Conservation (phyloP, 495 filamentous ascomycete species). For the Hypoxylon rickii region DNA sequence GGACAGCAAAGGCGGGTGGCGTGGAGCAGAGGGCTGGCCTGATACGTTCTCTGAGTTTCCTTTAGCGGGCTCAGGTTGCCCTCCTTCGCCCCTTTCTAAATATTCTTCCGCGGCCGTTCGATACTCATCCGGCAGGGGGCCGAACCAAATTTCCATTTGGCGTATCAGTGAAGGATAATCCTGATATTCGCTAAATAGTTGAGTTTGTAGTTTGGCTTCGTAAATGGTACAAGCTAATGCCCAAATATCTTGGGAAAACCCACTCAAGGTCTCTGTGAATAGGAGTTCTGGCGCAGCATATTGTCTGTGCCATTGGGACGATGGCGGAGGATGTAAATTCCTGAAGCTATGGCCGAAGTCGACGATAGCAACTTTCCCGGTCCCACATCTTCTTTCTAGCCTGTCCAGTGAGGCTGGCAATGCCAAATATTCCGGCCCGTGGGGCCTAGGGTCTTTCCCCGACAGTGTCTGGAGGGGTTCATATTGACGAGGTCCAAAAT, state of each 20-base stretch:
- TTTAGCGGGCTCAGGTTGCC: background rate
- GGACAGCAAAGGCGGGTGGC: background rate
- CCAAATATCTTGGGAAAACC: conserved; percentile 32
- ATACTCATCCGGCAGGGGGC: conserved; percentile 28
- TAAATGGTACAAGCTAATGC: conserved; percentile 30
- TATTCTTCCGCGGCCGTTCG: conserved; percentile 1
- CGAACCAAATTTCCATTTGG: conserved; percentile 28
- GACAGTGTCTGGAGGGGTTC: background rate
- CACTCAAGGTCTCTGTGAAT: conserved; percentile 20
- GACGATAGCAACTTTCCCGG: conserved; percentile 25
- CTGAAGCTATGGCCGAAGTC: conserved; percentile 34
- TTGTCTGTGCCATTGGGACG: conserved; percentile 10
- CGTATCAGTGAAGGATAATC: conserved; percentile 5
- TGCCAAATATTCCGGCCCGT: background rate
- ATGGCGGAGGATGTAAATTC: background rate
- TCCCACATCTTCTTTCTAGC: conserved; percentile 9
- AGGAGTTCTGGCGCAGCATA: conserved; percentile 32
- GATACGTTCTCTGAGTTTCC: background rate
- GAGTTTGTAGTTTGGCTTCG: conserved; percentile 9
- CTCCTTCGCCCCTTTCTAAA: background rate
- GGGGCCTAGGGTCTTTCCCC: conserved; percentile 2
- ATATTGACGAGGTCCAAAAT: conserved; percentile 11
- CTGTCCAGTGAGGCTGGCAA: conserved; percentile 4
- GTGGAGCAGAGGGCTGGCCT: background rate
- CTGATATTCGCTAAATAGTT: conserved; percentile 13